phyloP scores from a whole-genome alignment of 2,329 filamentous ascomycete species.

The Aspergillus proliferans region DNA sequence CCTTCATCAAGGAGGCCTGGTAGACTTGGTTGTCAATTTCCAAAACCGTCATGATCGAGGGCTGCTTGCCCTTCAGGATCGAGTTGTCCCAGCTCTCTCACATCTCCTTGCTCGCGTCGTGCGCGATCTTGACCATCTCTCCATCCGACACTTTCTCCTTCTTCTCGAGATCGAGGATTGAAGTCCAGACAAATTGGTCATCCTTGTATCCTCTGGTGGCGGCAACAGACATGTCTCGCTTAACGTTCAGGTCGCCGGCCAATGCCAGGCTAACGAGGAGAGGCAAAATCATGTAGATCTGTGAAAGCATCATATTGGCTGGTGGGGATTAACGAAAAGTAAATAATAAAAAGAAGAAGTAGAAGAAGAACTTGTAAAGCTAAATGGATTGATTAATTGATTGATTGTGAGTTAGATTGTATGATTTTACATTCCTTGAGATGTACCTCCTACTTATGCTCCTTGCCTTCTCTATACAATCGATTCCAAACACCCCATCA shows the following conservation, averaged over 20 bases:
- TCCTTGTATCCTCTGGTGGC: background rate
- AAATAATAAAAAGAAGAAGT: background rate
- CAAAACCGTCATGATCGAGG: background rate
- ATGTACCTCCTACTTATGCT: background rate
- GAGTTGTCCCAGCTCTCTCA: no score
- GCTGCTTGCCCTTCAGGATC: background rate
- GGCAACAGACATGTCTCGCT: background rate
- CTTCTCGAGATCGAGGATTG: background rate
- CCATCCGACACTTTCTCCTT: background rate
- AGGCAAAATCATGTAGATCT: background rate
- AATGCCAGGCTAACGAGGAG: background rate
- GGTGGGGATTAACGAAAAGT: background rate
- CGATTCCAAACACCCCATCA: background rate
- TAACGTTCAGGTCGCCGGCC: background rate
- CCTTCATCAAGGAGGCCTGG: background rate
- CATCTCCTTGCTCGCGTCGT: background rate
- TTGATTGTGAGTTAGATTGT: background rate
- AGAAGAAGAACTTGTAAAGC: background rate
- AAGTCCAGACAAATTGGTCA: background rate
- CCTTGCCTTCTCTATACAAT: background rate
- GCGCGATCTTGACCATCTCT: background rate
- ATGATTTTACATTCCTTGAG: background rate
- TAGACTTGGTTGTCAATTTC: background rate
- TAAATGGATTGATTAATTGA: background rate
- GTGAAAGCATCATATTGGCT: background rate